phyloP scores from a whole-genome alignment of 179 eudicot species.

The Silene vulgaris region DNA sequence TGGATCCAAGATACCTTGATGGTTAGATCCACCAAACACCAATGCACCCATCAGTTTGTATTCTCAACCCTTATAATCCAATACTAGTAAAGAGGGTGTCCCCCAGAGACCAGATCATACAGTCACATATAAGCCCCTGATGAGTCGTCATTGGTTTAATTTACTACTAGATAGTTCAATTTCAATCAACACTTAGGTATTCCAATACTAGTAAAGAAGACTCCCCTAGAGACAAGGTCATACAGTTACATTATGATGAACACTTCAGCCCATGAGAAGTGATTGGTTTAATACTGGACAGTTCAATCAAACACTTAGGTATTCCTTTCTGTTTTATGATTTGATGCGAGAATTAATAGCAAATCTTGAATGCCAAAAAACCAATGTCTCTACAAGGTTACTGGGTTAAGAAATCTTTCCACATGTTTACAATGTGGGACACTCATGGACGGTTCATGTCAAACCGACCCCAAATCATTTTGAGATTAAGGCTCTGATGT shows the following conservation, averaged over 20 bases:
- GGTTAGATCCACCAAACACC: background rate
- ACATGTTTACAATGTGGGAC: too few species aligned
- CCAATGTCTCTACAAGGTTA: background rate
- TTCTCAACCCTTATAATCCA: background rate
- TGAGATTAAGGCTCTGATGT: too few species aligned
- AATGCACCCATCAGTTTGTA: background rate
- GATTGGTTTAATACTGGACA: background rate
- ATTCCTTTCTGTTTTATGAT: background rate
- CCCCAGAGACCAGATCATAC: background rate
- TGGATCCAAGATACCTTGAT: background rate
- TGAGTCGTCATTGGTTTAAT: too few species aligned
- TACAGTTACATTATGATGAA: background rate
- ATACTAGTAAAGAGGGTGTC: too few species aligned
- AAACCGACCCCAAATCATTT: too few species aligned
- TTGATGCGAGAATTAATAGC: background rate
- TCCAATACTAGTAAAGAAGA: conserved; percentile 1
- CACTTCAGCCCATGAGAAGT: conserved; percentile 3
- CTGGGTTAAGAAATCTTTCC: background rate
- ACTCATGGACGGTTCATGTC: too few species aligned
- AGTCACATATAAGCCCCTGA: background rate
- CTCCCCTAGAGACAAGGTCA: background rate
- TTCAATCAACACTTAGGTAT: background rate
- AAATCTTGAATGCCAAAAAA: background rate
- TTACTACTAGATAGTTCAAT: too few species aligned
- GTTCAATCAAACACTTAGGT: background rate